Evolutionary conservation across 257 asterid species (phyloP).

Genomic region (Penstemon davidsonii): DNA sequence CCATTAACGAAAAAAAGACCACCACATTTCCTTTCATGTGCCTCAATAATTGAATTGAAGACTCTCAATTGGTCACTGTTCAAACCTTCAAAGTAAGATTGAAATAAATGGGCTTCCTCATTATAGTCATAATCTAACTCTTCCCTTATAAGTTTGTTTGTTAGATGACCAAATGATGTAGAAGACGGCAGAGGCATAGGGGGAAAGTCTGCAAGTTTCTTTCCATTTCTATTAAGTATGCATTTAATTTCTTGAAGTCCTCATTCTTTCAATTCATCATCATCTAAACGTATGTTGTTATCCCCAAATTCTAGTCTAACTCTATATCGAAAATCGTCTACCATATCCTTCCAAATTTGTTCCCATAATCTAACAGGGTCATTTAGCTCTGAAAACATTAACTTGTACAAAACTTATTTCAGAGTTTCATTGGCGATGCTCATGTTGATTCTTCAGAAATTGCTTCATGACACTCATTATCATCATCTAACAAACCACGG

Average conservation of each 20-base stretch:
- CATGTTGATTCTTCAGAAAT: slow-evolving; percentile 8
- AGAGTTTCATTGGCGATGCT: not conserved
- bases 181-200: slow-evolving; percentile 8
- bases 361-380: not conserved
- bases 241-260: too few species aligned
- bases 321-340: not conserved
- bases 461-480: slow-evolving; percentile 9
- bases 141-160: slow-evolving; percentile 8
- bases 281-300: too few species aligned
- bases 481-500: not conserved
- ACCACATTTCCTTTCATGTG: not conserved
- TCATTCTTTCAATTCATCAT: too few species aligned
- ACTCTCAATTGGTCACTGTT: not conserved
- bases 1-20: not conserved
- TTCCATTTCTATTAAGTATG: not conserved
- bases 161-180: not conserved
- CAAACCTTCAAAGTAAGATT: not conserved
- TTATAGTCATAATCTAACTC: not conserved
- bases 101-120: not conserved
- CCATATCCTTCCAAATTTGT: not conserved
- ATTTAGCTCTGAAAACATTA: not conserved
- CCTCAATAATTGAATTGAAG: too few species aligned
- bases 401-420: not conserved
- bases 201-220: not conserved
- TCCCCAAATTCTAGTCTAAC: not conserved